Percentiles rank a stretch among this genome's conserved stretches.
Evolutionary conservation across 139 green algal genomes (phyloP).

Genomic region (Coelastrella sp.): DNA sequence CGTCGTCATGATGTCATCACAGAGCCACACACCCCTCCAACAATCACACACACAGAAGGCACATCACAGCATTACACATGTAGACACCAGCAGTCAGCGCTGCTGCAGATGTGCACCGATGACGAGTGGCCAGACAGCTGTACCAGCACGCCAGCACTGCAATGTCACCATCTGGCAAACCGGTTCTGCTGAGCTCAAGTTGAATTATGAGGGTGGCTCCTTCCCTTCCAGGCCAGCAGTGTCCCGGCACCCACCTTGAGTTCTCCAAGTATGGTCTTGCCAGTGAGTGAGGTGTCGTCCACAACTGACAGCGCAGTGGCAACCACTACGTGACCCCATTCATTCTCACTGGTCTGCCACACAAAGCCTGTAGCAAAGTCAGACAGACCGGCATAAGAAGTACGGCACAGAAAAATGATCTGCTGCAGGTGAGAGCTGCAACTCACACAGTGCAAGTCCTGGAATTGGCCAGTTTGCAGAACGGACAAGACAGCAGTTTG

Average conservation of each 20-base stretch:
- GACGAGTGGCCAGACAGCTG: background rate
- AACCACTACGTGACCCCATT: constrained; percentile 85
- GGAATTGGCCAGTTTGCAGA: background rate
- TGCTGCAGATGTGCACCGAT: no score
- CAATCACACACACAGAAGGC: constrained; percentile 19
- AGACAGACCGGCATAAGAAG: background rate
- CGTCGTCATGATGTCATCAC: constrained; percentile 82
- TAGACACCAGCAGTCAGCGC: background rate
- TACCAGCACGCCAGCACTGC: background rate
- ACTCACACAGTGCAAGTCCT: background rate
- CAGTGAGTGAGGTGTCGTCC: constrained; percentile 88
- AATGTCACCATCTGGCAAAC: no score
- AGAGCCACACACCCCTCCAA: constrained; percentile 32
- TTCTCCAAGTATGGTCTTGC: constrained; percentile 80
- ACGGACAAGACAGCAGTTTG: background rate
- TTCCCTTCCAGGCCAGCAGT: background rate
- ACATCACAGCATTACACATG: background rate
- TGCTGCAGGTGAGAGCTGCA: background rate
- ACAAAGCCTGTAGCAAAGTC: constrained; percentile 68
- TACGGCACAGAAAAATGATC: background rate
- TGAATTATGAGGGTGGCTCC: background rate
- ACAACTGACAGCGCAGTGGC: constrained; percentile 73
- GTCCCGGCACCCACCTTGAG: constrained; percentile 61
- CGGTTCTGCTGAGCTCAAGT: no score
- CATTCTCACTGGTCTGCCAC: constrained; percentile 74